Percentiles rank a stretch among this genome's conserved stretches.
These are phyloP conservation scores for Neurospora cerealis DNA, from an alignment of 495 filamentous ascomycete species.

Conservation along the genomic window DNA sequence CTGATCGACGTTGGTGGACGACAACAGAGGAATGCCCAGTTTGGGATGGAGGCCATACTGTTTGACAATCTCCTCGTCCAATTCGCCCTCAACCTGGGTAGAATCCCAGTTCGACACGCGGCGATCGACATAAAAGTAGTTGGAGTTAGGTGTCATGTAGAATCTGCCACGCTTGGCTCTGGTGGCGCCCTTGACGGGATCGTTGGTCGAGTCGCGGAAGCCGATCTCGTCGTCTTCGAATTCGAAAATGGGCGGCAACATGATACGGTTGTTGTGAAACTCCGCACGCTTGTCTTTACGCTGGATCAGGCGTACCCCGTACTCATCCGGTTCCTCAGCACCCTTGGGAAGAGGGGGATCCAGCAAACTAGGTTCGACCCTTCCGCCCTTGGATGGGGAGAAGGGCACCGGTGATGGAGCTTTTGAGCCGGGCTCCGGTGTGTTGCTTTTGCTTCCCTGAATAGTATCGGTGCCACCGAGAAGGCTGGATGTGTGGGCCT, in stretches of 20 bases:
- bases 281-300: constrained; percentile 19
- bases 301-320: constrained; percentile 28
- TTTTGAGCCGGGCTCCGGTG: constrained; percentile 26
- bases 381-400: constrained; percentile 7
- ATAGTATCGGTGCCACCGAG: constrained; percentile 31
- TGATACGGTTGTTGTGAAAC: constrained; percentile 32
- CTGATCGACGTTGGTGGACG: constrained; percentile 29
- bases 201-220: constrained; percentile 41
- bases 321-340: constrained; percentile 28
- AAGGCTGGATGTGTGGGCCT: constrained; percentile 30
- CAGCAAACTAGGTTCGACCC: constrained; percentile 8
- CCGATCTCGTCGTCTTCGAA: constrained; percentile 36
- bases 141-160: constrained; percentile 29
- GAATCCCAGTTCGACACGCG: constrained; percentile 32
- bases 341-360: constrained; percentile 24
- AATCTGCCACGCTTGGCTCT: constrained; percentile 30
- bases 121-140: constrained; percentile 33
- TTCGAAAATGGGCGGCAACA: constrained; percentile 28
- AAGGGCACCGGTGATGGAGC: constrained; percentile 26
- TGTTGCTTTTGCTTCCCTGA: constrained; percentile 18
- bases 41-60: constrained; percentile 35
- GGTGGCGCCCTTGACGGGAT: constrained; percentile 28
- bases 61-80: constrained; percentile 31
- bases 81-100: constrained; percentile 26
- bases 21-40: constrained; percentile 29